Percentiles rank a stretch among this genome's conserved stretches.
Evolutionary conservation across 1,139 yeast genomes (phyloP).

Genomic region (Candida sp.): DNA sequence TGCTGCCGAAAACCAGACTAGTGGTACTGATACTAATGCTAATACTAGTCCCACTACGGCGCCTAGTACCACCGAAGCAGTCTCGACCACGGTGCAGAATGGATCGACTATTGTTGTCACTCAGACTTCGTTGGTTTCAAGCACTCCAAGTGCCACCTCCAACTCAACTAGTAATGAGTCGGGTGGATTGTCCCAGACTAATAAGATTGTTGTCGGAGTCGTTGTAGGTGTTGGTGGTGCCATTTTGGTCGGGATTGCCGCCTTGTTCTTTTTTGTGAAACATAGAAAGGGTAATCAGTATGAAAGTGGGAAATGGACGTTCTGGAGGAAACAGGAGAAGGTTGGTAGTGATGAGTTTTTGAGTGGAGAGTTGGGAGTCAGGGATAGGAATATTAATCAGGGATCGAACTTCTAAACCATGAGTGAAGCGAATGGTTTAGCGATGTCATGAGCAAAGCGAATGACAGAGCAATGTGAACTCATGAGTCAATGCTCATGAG

Average conservation of each 20-base stretch:
- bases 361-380: constrained; percentile 57
- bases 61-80: constrained; percentile 10
- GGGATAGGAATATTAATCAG: constrained; percentile 44
- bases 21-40: constrained; percentile 2
- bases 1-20: not conserved
- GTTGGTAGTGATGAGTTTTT: constrained; percentile 51
- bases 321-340: constrained; percentile 50
- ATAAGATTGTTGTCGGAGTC: constrained; percentile 47
- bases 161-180: constrained; percentile 10
- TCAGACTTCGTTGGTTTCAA: constrained; percentile 27
- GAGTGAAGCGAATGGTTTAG: not conserved
- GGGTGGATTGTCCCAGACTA: constrained; percentile 41
- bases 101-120: constrained; percentile 41
- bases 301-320: constrained; percentile 44
- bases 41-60: not conserved
- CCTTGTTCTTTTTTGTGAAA: constrained; percentile 33
- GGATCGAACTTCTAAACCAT: constrained; percentile 39
- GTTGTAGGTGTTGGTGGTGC: constrained; percentile 52
- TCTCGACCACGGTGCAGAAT: constrained; percentile 32
- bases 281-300: constrained; percentile 26
- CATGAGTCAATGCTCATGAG: too few relatives aligned
- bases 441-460: too few relatives aligned
- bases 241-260: constrained; percentile 33
- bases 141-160: constrained; percentile 22
- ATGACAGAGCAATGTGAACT: too few relatives aligned